Percentiles rank a stretch among this genome's conserved stretches.
Conservation (phyloP, 306 rosid species). For the Ochetophila trinervis region DNA sequence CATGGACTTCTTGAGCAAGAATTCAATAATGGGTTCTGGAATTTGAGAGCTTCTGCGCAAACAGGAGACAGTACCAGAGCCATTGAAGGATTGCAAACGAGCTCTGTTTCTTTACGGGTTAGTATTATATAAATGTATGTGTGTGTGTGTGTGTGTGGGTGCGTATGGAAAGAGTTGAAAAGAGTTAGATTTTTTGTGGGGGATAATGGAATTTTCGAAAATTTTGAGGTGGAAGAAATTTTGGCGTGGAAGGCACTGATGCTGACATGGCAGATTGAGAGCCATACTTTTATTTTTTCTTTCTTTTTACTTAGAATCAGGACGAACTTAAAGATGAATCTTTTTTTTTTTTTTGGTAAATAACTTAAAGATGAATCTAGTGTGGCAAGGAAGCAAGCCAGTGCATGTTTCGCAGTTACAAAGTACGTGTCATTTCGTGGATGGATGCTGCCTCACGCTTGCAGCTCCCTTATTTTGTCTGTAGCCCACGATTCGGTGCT, state of each 20-base stretch:
- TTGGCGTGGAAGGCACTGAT: constrained; percentile 27
- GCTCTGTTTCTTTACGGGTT: not conserved
- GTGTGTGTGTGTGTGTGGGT: not conserved
- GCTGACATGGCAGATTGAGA: constrained; percentile 63
- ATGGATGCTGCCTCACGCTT: constrained; percentile 13
- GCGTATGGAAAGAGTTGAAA: not conserved
- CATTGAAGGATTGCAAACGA: constrained; percentile 35
- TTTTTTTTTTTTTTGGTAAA: no score
- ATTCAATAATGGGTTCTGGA: constrained; percentile 45
- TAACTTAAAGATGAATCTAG: not conserved
- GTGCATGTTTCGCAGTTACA: no score
- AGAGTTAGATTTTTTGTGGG: constrained; percentile 19
- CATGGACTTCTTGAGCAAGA: constrained; percentile 43
- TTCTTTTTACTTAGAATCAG: constrained; percentile 25
- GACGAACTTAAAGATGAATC: constrained; percentile 34
- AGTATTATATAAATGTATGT: not conserved
- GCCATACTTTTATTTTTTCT: constrained; percentile 23
- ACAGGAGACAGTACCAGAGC: constrained; percentile 64
- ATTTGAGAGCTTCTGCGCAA: constrained; percentile 56
- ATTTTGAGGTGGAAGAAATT: constrained; percentile 53
- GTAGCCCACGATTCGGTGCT: not conserved
- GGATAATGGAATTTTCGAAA: constrained; percentile 16
- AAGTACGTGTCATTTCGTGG: no score
- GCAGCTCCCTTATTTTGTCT: not conserved
- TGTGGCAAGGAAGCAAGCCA: no score